Base-by-base conservation (phyloP, 2,329 filamentous ascomycete genomes). In the Fusarium drepaniforme region DNA sequence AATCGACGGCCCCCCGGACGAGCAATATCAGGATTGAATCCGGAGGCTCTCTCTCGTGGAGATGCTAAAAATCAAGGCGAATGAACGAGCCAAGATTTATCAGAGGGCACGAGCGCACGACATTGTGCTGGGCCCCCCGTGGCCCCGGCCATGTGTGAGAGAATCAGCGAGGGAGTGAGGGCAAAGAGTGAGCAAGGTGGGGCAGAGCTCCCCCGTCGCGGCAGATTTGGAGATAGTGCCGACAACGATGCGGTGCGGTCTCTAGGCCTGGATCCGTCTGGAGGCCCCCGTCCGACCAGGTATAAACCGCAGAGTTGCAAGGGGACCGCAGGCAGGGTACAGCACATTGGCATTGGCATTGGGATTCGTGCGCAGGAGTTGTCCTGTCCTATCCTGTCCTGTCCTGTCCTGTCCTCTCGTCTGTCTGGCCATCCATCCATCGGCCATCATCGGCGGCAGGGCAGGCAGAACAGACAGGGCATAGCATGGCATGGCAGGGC, bases 191-290 rank as follows among this genome's bases (percentile, higher is more conserved):
- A 76, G 73, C 68, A 71, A 76, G 76, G 76, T 78, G 76, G 76
- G 76, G 76, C 76, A 77, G 69, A 69, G 67, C 70, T 76, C 73
- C 73, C 76, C 76, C 72, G 74, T 73, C 76, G 71, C 76, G 76
- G 77, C 77, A 78, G 76, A 78, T 78, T 78, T 77, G 77, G 73
- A 78, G 77, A 78, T 78, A 75, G 76, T 78, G 76, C 76, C 76
- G 76, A 74, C 76, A 77, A 76, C 75, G 75, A 77, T 77, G 75
- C 63, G 61, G 66, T 75, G 66, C 66, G 66, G 75, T 33, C 73
- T 77, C 64, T 74, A 62, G 70, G 71, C 67, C 75, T 75, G 75
- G 71, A 76, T 71, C 65, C 67, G 57, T 70, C 71, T 74, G 73
- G 67, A 75, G 64, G 70, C 73, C 70, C 49, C 62, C 70, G 70